Base-by-base conservation (phyloP, 495 filamentous ascomycete genomes). In the Hypoxylon lienhwacheense region DNA sequence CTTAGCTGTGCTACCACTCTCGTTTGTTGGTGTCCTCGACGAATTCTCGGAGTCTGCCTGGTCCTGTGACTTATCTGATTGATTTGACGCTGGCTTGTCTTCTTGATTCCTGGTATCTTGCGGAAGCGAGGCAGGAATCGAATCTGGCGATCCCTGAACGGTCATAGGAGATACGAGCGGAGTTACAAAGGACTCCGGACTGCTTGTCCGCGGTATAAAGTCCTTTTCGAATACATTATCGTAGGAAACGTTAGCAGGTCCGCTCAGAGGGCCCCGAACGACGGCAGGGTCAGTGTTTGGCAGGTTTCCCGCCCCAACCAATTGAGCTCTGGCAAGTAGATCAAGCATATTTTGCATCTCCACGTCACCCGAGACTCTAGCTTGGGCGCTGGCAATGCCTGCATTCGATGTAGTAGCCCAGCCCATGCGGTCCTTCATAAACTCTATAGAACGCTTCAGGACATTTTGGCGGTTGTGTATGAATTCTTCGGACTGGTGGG, bases 281-380 rank as follows among this genome's bases (percentile, higher is more conserved):
- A 64, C 24, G 68, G 72, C 48, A 68, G 66, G 21, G 63, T 78
- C 66, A 44, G 70, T 41, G 65, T 77, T 68, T 53, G 72, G 61
- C 64, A 69, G 63, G 65, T 63, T 80, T 54, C 62, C 72, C 47
- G 66, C 85, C 73, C 83, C 80, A 29, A 92, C 77, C 11, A 96
- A 68, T 40, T 90, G 86, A 26, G 91, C 87, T 55, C 84, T 83
- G 12, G 86, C 80, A 43, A 97, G 72, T 15, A 97, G 76, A 62
- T 97, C 90, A 67, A 96, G 82, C 87, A 96, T 89, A 62, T 85
- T 84, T 65, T 96, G 90, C 40, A 89, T 79, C 62, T 97, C 95
- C 41, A 87, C 72, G 65, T 96, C 91, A 4, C 91, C 91, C 47
- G 78, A 84, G 34, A 85, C 74, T 62, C 87, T 84, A 25, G 91